phyloP scores from a whole-genome alignment of 495 filamentous ascomycete genomes.

The Lophiotrema nucula region DNA sequence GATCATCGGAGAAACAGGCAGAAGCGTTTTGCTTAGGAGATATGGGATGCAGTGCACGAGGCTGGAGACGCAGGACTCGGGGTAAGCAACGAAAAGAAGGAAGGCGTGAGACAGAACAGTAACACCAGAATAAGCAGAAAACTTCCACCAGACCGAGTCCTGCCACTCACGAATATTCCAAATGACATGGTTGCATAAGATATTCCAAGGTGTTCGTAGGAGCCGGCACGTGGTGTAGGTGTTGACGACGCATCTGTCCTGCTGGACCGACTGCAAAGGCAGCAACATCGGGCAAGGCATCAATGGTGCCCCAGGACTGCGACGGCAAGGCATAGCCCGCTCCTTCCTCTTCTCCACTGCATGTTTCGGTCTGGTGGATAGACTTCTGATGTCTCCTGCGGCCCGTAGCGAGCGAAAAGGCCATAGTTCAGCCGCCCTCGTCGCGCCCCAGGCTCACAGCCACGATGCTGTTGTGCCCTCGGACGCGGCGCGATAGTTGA shows the following conservation, averaged over 20 bases:
- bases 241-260: not conserved
- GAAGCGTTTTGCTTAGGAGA: not conserved
- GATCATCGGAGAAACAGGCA: not conserved
- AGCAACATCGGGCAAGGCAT: conserved; percentile 2
- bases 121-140: too few relatives aligned
- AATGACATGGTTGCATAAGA: not conserved
- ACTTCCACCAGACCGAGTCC: not conserved
- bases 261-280: not conserved
- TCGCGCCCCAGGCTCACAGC: not conserved
- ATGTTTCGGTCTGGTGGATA: not conserved
- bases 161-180: not conserved
- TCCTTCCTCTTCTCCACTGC: not conserved
- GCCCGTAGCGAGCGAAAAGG: not conserved
- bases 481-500: too few relatives aligned
- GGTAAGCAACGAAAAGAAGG: not conserved
- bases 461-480: not conserved
- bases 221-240: not conserved
- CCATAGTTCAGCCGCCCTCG: not conserved
- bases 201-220: not conserved
- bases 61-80: not conserved
- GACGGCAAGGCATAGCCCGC: not conserved
- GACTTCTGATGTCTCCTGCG: not conserved
- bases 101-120: too few relatives aligned
- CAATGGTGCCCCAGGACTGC: not conserved
- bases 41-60: not conserved